phyloP scores from a whole-genome alignment of 2,329 filamentous ascomycete species.

The Dactylellina haptotyla region DNA sequence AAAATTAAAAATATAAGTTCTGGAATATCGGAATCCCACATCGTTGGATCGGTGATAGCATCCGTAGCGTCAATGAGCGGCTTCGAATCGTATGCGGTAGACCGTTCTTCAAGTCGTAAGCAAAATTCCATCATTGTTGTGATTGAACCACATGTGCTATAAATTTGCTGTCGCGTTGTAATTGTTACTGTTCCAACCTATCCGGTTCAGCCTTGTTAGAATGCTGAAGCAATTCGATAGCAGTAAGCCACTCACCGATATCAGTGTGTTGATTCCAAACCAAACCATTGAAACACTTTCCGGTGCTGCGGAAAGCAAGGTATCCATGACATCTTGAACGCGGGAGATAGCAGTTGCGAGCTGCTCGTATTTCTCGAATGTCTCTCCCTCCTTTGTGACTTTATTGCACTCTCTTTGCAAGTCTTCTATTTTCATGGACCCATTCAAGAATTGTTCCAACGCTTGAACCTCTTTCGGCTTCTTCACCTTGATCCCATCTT shows the following conservation, averaged over 20 bases:
- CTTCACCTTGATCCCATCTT: neutral
- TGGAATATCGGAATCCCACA: conserved; percentile 23
- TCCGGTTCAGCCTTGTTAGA: neutral
- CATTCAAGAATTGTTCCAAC: conserved; percentile 4
- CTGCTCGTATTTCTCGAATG: conserved; percentile 6
- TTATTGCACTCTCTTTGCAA: conserved; percentile 7
- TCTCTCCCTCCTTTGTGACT: neutral
- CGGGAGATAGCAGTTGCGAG: conserved; percentile 9
- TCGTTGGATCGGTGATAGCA: neutral
- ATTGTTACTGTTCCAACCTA: conserved; percentile 18
- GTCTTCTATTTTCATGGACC: conserved; percentile 1
- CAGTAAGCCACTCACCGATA: conserved; percentile 22
- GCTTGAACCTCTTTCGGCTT: neutral
- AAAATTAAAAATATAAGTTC: conserved; percentile 21
- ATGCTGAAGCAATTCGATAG: neutral
- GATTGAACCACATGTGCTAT: conserved; percentile 21
- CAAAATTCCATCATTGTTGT: conserved; percentile 27
- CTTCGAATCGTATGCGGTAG: neutral
- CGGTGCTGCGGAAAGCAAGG: conserved; percentile 7
- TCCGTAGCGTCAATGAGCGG: neutral
- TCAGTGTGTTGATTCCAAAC: conserved; percentile 22
- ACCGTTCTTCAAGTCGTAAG: conserved; percentile 13
- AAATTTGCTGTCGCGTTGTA: neutral
- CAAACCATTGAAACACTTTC: conserved; percentile 35
- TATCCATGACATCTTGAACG: conserved; percentile 5